Evolutionary conservation across 352 stramenopile genomes (phyloP).

Genomic region (Phytophthora brassicae): DNA sequence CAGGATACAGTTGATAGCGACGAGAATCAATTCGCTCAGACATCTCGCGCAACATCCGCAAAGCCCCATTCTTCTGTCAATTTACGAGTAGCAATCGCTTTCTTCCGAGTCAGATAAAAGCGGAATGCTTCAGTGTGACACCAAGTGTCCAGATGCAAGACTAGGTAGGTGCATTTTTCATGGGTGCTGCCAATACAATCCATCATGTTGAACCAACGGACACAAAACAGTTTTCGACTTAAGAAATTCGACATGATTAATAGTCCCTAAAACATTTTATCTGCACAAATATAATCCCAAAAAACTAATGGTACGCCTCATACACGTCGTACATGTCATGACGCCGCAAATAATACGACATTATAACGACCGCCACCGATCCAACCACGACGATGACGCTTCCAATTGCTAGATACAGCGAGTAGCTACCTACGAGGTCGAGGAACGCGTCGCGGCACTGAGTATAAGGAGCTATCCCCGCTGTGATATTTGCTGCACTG

Average conservation of each 20-base stretch:
- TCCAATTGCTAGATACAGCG: conserved; percentile 41
- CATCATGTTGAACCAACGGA: conserved; percentile 18
- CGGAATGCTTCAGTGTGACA: conserved; percentile 9
- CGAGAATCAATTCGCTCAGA: conserved; percentile 45
- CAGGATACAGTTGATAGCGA: conserved; percentile 63
- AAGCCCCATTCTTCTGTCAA: conserved; percentile 25
- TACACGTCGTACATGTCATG: conserved; percentile 34
- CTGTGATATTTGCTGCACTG: conserved; percentile 23
- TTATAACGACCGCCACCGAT: conserved; percentile 45
- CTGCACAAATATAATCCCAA: conserved; percentile 10
- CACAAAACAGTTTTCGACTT: conserved; percentile 6
- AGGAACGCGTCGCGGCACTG: conserved; percentile 52
- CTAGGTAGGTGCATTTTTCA: too few species aligned
- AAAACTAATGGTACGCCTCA: conserved; percentile 21
- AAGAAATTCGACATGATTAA: background rate
- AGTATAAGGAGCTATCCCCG: conserved; percentile 44
- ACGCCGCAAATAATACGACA: conserved; percentile 51
- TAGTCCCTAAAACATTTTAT: too few species aligned
- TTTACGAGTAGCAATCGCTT: background rate
- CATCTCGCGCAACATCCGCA: conserved; percentile 33
- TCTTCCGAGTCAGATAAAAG: conserved; percentile 5
- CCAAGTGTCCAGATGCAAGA: background rate
- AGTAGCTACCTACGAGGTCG: conserved; percentile 38
- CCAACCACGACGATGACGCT: conserved; percentile 42
- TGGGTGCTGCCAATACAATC: conserved; percentile 26